phyloP scores from a whole-genome alignment of 768 basidiomycete species.

The Bullera alba region DNA sequence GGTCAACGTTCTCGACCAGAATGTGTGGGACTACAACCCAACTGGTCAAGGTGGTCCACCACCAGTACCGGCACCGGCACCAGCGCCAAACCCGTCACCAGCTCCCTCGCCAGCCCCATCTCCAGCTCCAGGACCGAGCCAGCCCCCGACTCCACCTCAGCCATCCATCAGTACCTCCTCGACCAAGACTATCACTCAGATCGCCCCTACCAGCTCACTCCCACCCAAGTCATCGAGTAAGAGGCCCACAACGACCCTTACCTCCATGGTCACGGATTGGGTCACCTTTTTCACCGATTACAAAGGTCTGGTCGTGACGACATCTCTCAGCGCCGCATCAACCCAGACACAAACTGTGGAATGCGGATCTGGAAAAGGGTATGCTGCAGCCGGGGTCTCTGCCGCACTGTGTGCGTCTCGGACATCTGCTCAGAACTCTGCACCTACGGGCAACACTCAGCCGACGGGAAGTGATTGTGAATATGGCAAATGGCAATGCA shows the following conservation, averaged over 20 bases:
- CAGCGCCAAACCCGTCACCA: neutral
- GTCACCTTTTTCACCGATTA: too few species aligned
- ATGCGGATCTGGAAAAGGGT: too few species aligned
- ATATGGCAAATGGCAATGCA: slow-evolving; percentile 19
- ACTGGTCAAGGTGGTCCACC: neutral
- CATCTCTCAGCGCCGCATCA: too few species aligned
- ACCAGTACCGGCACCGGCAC: neutral
- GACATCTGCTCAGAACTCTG: too few species aligned
- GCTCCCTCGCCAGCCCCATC: neutral
- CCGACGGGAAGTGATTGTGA: slow-evolving; percentile 3
- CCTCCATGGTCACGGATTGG: too few species aligned
- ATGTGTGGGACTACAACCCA: neutral
- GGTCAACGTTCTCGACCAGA: slow-evolving; percentile 6
- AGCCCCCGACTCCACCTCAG: neutral
- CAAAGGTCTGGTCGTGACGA: too few species aligned
- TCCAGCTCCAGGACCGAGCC: neutral
- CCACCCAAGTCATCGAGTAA: too few species aligned
- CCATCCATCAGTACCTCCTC: neutral
- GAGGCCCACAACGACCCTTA: too few species aligned
- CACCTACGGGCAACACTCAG: too few species aligned
- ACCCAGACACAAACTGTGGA: too few species aligned
- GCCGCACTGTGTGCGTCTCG: too few species aligned
- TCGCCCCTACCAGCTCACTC: neutral
- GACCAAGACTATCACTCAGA: neutral
- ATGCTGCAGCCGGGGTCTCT: too few species aligned